phyloP scores from a whole-genome alignment of 2,329 filamentous ascomycete species.

The Colletotrichum echinochloae region DNA sequence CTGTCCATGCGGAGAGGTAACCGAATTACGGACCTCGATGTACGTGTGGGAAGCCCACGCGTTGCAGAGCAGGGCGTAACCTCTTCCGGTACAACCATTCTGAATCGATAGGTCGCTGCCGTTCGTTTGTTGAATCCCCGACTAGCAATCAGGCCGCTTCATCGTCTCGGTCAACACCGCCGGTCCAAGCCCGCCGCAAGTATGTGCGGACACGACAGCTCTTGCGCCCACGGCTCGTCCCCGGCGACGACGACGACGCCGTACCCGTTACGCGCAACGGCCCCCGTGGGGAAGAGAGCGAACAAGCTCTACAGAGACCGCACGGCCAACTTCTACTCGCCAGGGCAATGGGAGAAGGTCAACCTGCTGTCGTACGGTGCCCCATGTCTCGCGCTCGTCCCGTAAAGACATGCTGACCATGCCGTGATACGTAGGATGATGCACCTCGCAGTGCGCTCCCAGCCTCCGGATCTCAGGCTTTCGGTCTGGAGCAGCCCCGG shows the following conservation, averaged over 20 bases:
- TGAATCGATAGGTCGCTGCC: neutral
- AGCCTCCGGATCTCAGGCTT: conserved; percentile 36
- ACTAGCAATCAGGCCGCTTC: neutral
- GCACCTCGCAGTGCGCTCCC: conserved; percentile 37
- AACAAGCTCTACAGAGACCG: conserved; percentile 41
- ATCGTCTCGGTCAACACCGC: neutral
- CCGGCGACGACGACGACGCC: conserved; percentile 31
- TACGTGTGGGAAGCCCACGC: neutral
- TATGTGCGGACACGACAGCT: conserved; percentile 26
- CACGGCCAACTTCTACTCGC: conserved; percentile 42
- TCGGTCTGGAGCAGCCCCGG: conserved; percentile 42
- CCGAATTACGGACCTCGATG: neutral
- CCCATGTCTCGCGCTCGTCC: neutral
- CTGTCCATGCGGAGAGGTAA: neutral
- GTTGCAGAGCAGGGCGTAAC: too few relatives aligned
- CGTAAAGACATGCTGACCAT: neutral
- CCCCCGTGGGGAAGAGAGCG: conserved; percentile 32
- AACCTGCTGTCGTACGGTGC: conserved; percentile 40
- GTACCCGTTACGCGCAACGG: conserved; percentile 31
- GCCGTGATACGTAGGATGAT: conserved; percentile 11
- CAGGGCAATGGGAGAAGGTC: conserved; percentile 44
- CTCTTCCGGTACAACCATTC: neutral
- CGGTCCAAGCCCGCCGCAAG: neutral
- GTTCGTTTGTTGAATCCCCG: neutral
- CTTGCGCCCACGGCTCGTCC: conserved; percentile 6